phyloP scores from a whole-genome alignment of 1,139 yeast species.

The Nakaseomyces glabratus region DNA sequence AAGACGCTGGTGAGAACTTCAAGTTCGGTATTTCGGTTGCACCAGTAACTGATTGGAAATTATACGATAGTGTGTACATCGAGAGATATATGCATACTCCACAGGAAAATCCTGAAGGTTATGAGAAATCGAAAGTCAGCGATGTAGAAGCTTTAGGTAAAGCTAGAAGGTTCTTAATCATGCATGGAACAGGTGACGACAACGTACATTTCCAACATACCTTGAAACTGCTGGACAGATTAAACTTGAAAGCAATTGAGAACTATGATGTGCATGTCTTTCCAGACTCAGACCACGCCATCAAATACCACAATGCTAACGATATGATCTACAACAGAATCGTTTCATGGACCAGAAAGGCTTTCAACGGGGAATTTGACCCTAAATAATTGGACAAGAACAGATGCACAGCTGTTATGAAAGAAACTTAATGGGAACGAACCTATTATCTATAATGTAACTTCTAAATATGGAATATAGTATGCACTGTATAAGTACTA shows the following conservation, averaged over 20 bases:
- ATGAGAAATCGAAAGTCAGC: constrained; percentile 44
- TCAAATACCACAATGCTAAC: constrained; percentile 62
- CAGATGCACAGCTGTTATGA: too few species aligned
- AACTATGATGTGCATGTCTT: constrained; percentile 67
- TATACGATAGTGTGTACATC: constrained; percentile 69
- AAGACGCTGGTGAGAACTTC: constrained; percentile 51
- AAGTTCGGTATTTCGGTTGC: constrained; percentile 71
- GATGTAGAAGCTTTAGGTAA: constrained; percentile 39
- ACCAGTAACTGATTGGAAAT: constrained; percentile 71
- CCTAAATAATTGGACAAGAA: too few species aligned
- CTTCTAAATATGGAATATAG: too few species aligned
- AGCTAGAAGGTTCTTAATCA: constrained; percentile 51
- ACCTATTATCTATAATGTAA: too few species aligned
- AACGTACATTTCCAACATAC: constrained; percentile 74
- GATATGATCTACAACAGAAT: constrained; percentile 57
- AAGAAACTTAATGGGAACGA: too few species aligned
- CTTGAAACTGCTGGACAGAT: constrained; percentile 51
- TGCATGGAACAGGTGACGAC: constrained; percentile 80
- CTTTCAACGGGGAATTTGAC: constrained; percentile 41
- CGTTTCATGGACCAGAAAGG: constrained; percentile 47
- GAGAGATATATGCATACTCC: constrained; percentile 74
- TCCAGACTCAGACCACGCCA: constrained; percentile 73
- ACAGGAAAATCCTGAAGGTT: constrained; percentile 50
- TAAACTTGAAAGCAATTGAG: constrained; percentile 50
- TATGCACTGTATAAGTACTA: too few species aligned